Conservation (phyloP, 2,329 filamentous ascomycete genomes). For the Fusarium xyrophilum region DNA sequence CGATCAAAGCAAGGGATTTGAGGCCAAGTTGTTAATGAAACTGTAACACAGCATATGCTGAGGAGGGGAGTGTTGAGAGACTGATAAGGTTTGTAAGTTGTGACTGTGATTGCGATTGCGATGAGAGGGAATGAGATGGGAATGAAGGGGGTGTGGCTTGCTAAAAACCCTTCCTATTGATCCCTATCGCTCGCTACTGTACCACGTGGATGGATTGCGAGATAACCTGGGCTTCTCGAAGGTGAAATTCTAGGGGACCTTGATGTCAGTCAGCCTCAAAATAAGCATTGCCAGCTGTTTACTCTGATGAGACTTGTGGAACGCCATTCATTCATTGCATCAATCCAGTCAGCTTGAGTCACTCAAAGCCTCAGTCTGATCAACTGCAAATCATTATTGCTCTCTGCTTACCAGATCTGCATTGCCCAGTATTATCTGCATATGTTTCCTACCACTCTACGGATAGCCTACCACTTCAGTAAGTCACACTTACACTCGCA, state of each 20-base stretch:
- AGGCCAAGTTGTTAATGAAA: background rate
- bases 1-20: conserved; percentile 4
- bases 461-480: background rate
- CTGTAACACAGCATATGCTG: conserved; percentile 1
- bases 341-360: background rate
- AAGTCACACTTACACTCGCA: conserved; percentile 12
- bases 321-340: background rate
- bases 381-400: background rate
- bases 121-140: background rate
- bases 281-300: background rate
- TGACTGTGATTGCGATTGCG: background rate
- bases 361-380: background rate
- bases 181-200: conserved; percentile 5
- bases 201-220: conserved; percentile 15
- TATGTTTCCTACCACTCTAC: background rate
- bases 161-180: conserved; percentile 19
- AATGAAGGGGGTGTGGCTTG: conserved; percentile 24
- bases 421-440: conserved; percentile 9
- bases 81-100: conserved; percentile 8
- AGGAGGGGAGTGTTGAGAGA: conserved; percentile 27
- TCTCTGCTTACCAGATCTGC: conserved; percentile 23
- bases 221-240: conserved; percentile 17
- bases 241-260: conserved; percentile 11
- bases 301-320: background rate
- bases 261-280: conserved; percentile 18